Evolutionary conservation across 352 stramenopile species (phyloP), one percentile per base, ranked within the genome.

Genomic region (Phytophthora melonis): DNA sequence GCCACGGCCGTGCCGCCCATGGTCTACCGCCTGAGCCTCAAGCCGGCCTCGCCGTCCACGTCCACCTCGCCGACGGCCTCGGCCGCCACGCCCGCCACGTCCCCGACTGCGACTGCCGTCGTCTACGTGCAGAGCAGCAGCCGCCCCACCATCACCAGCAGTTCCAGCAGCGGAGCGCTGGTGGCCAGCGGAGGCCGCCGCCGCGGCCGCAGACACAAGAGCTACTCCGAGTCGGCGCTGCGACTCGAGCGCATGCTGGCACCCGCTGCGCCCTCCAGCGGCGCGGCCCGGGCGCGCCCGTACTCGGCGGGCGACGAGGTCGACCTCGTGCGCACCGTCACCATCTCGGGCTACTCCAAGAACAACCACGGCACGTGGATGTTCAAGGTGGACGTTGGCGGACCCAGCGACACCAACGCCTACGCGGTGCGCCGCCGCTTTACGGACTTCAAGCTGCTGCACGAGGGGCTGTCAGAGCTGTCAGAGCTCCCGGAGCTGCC

Each of bases 371-470:
- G 86, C 68, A 92, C 83, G 45, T 93, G 86, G 86, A 84, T 92
- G 69, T 93, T 93, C 66, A 92, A 89, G 66, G 84, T 93, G 19
- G 82, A 93, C 61, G 80, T 93, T 1, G 77, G 83, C 30, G 81
- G 80, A 25, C 67, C 70, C 34, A 83, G 80, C 27, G 77, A 86
- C 63, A 81, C 71, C 39, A 83, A 89, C 68, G 80, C 77, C 39
- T 93, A 93, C 80, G 84, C 82, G 25, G 78, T 93, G 41, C 84
- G 83, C 8, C 86, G 86, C n/a, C 86, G 86, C 52, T 93, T 93
- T 66, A 90, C 81, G 19, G 86, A 93, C 68, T 93, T 93, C 62
- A 89, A 89, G 56, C 58, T 90, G 63, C 82, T 93, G 43, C 68
- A 93, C 66, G 84, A 91, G 18, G 80, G 81, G 0, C 72, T 93